These are phyloP conservation scores for Botryotinia narcissicola DNA, from an alignment of 2,329 filamentous ascomycete species.

Conservation along the genomic window DNA sequence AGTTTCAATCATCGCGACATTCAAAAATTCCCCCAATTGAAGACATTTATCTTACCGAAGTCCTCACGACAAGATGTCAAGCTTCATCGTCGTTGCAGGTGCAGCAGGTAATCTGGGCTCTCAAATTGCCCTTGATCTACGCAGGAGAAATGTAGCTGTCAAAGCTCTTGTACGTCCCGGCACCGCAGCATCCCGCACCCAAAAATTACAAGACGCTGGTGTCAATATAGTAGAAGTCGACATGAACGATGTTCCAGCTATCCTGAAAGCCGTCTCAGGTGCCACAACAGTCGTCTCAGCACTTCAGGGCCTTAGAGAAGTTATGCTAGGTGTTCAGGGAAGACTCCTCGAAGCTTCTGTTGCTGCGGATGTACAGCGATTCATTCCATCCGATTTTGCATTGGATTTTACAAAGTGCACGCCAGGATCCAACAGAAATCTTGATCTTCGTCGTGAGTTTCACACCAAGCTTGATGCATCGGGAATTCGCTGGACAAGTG, in stretches of 20 bases:
- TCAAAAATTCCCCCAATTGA: not conserved
- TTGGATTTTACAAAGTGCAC: constrained; percentile 21
- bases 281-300: constrained; percentile 21
- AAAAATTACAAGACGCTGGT: constrained; percentile 17
- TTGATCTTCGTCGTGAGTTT: constrained; percentile 21
- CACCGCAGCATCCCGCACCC: constrained; percentile 21
- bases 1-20: not conserved
- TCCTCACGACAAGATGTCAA: constrained; percentile 13
- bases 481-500: constrained; percentile 21
- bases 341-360: constrained; percentile 51
- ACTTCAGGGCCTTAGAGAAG: constrained; percentile 21
- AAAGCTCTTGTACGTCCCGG: constrained; percentile 23
- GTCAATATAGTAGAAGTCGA: constrained; percentile 21
- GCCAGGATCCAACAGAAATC: constrained; percentile 22
- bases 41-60: not conserved
- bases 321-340: constrained; percentile 19
- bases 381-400: constrained; percentile 56
- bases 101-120: constrained; percentile 22
- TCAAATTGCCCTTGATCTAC: constrained; percentile 19
- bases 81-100: constrained; percentile 22
- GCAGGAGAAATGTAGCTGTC: constrained; percentile 22
- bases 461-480: constrained; percentile 22
- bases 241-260: constrained; percentile 15
- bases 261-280: constrained; percentile 14
- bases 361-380: constrained; percentile 55